Base-by-base conservation (phyloP, 148 eudicot genomes). In the Amaranthus palmeri region DNA sequence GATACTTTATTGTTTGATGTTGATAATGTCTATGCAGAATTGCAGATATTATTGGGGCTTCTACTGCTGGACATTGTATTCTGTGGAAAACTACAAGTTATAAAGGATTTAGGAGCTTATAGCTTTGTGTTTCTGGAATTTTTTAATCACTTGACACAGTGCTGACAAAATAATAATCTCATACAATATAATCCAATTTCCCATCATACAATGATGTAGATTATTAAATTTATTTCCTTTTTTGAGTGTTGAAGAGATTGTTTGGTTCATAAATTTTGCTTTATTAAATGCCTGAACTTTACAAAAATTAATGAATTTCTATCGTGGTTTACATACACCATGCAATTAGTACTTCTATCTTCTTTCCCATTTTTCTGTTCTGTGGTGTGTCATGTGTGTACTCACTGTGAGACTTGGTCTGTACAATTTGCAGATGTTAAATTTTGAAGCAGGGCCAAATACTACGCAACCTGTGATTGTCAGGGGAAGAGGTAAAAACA, bases 401-500 rank as follows among this genome's bases (percentile, higher is more conserved):
- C 25, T 40, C n/a, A 40, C 8, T 8, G 10, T 60, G 3, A 18
- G 11, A 43, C 70, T 9, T 68, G 58, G 15, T 70, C 12, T 69
- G 4, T 68, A 7, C 43, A 18, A 50, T 18, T 15, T n/a, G 54
- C 18, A 73, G 69, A 73, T 73, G 63, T 62, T n/a, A 45, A 64
- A 46, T 64, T 70, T 46, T 65, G 76, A 73, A 73, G 76, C 49
- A 54, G 18, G 53, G 53, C 63, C 55, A 18, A 12, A 17, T 18
- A 73, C 25, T 25, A 44, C 71, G 47, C 77, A 66, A 41, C 71
- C 77, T 58, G 56, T 57, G 6, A 67, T 67, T 47, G 71, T 74
- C 59, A 63, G 71, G 14, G 56, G 71, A 36, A 74, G 71, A 56
- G 77, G 71, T 3, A 55, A 74, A 74, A 74, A 74, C 65, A 74